Conservation (phyloP, 345 rosid genomes). For the Eucalyptus cladocalyx region DNA sequence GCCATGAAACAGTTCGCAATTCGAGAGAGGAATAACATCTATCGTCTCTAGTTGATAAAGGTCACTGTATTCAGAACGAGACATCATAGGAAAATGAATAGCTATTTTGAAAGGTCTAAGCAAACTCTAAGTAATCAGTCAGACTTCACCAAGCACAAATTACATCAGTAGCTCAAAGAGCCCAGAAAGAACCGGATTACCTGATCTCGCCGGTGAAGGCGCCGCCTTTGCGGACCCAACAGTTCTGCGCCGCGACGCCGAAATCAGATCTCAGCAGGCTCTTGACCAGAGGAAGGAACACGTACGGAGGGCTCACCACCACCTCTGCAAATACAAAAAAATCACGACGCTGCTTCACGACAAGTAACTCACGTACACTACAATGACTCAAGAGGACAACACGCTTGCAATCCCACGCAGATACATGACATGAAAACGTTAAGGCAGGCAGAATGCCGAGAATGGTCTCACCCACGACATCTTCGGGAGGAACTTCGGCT, state of each 20-base stretch:
- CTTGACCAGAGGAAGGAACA: constrained; percentile 44
- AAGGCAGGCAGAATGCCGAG: neutral
- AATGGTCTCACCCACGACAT: constrained; percentile 32
- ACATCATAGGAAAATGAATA: neutral
- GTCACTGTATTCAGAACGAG: neutral
- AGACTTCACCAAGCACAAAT: neutral
- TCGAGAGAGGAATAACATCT: neutral
- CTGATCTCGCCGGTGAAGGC: constrained; percentile 67
- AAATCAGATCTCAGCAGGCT: constrained; percentile 35
- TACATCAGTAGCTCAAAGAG: neutral
- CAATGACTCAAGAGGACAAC: neutral
- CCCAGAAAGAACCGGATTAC: constrained; percentile 4
- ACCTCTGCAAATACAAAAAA: constrained; percentile 30
- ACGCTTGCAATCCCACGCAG: neutral
- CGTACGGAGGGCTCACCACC: constrained; percentile 66
- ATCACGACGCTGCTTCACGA: neutral
- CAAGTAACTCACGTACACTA: neutral
- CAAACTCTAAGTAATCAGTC: neutral
- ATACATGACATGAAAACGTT: neutral
- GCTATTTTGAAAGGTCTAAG: neutral
- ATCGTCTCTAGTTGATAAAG: no score
- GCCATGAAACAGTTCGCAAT: neutral
- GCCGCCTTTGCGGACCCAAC: constrained; percentile 68
- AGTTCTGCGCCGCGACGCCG: constrained; percentile 58
- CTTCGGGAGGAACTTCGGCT: constrained; percentile 60